These are phyloP conservation scores for Dictyophora rubrovolvata DNA, from an alignment of 768 basidiomycete genomes.

Conservation along the genomic window DNA sequence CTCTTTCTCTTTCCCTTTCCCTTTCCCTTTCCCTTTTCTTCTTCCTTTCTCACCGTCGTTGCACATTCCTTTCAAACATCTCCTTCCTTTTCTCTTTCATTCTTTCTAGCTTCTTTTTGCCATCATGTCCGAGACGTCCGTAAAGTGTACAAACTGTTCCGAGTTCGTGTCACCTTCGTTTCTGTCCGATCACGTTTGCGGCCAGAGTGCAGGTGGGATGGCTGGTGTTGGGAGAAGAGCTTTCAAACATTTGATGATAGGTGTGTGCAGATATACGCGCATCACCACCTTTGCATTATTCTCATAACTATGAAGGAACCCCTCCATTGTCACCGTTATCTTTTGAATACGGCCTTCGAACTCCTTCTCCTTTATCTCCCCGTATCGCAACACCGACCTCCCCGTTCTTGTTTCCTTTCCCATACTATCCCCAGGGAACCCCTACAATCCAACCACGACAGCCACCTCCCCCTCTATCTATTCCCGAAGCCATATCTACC, in stretches of 20 bases:
- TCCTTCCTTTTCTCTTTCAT: no score
- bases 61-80: no score
- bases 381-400: neutral
- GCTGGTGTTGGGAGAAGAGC: slow-evolving; percentile 84
- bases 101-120: no score
- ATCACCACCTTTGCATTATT: slow-evolving; percentile 17
- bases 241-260: slow-evolving; percentile 31
- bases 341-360: slow-evolving; percentile 23
- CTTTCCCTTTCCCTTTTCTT: no score
- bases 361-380: slow-evolving; percentile 25
- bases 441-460: slow-evolving; percentile 13
- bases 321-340: slow-evolving; percentile 38
- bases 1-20: no score
- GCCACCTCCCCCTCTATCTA: no score
- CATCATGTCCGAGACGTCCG: slow-evolving; percentile 23
- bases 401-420: slow-evolving; percentile 17
- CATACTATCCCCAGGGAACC: slow-evolving; percentile 12
- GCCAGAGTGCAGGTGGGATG: slow-evolving; percentile 40
- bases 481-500: slow-evolving; percentile 17
- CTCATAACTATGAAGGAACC: slow-evolving; percentile 23
- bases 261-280: neutral
- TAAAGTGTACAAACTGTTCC: slow-evolving; percentile 77
- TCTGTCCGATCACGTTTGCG: slow-evolving; percentile 73
- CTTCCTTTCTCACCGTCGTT: no score
- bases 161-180: slow-evolving; percentile 58